A percentile compares a stretch with the other conserved stretches of the same genome.
These are phyloP conservation scores for Solanum medicagineum DNA, from an alignment of 257 asterid species.

Conservation along the genomic window DNA sequence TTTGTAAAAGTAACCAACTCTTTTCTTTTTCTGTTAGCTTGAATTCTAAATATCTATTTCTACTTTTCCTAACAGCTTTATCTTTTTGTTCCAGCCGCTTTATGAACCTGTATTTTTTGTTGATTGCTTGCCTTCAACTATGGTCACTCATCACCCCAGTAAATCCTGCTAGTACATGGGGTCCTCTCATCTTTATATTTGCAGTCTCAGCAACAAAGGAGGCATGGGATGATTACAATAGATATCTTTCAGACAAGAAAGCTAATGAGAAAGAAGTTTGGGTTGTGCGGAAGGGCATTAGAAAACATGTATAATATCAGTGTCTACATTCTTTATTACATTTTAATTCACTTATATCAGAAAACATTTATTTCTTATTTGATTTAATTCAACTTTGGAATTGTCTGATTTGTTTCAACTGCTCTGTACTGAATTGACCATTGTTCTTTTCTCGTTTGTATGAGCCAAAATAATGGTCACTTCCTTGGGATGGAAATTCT, in stretches of 20 bases:
- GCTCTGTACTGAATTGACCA: not conserved
- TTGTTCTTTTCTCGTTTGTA: not conserved
- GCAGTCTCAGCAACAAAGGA: slow-evolving; percentile 97
- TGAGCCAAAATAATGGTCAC: not conserved
- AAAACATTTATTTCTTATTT: not conserved
- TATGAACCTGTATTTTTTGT: slow-evolving; percentile 97
- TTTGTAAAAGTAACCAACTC: not conserved
- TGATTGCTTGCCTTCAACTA: slow-evolving; percentile 98
- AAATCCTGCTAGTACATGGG: slow-evolving; percentile 99
- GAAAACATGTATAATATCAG: slow-evolving; percentile 50
- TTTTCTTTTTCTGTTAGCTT: not conserved
- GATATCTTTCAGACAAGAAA: slow-evolving; percentile 90
- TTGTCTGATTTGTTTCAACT: slow-evolving; percentile 2
- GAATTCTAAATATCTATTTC: not conserved
- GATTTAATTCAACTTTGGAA: not conserved
- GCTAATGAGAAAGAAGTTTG: slow-evolving; percentile 98
- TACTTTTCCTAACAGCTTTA: slow-evolving; percentile 14
- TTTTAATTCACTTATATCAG: not conserved
- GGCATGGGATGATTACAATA: slow-evolving; percentile 98
- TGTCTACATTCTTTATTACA: slow-evolving; percentile 1
- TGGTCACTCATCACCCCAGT: slow-evolving; percentile 99
- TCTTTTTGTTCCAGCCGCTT: slow-evolving; percentile 65
- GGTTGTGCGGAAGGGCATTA: slow-evolving; percentile 78
- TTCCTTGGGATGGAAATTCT: not conserved
- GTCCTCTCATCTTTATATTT: slow-evolving; percentile 95